These are phyloP conservation scores for Fomitopsis pinicola DNA, from an alignment of 1,284 basidiomycete genomes.

Conservation along the genomic window DNA sequence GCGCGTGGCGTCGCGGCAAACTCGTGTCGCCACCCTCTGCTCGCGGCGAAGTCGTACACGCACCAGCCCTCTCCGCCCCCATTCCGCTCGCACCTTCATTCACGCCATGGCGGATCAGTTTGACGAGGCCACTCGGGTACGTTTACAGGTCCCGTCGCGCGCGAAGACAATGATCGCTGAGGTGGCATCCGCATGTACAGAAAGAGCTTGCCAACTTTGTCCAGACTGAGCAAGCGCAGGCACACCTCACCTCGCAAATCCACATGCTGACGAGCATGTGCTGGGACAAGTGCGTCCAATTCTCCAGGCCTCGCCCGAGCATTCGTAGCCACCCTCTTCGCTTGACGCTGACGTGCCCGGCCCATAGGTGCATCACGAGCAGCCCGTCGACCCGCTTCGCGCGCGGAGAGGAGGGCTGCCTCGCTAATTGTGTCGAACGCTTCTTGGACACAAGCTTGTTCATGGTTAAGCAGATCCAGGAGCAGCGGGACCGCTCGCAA, in stretches of 20 bases:
- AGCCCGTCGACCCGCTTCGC: constrained; percentile 85
- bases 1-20: background rate
- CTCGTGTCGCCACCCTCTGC: background rate
- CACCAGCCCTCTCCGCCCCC: background rate
- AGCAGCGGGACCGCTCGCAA: constrained; percentile 38
- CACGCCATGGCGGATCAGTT: constrained; percentile 36
- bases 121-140: constrained; percentile 75
- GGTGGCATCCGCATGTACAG: constrained; percentile 34
- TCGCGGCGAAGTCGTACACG: background rate
- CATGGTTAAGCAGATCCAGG: constrained; percentile 81
- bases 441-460: constrained; percentile 92
- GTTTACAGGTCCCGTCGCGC: constrained; percentile 13
- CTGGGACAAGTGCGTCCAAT: constrained; percentile 7
- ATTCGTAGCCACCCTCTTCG: background rate
- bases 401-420: constrained; percentile 78
- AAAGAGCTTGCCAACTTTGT: constrained; percentile 84
- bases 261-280: constrained; percentile 61
- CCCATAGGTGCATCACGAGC: constrained; percentile 79
- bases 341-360: constrained; percentile 7
- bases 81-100: background rate
- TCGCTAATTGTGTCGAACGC: constrained; percentile 89
- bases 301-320: background rate
- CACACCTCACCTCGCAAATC: constrained; percentile 68
- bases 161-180: background rate
- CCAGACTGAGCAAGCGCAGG: constrained; percentile 86